phyloP scores from a whole-genome alignment of 352 stramenopile genomes.

The Phytophthora colocasiae region DNA sequence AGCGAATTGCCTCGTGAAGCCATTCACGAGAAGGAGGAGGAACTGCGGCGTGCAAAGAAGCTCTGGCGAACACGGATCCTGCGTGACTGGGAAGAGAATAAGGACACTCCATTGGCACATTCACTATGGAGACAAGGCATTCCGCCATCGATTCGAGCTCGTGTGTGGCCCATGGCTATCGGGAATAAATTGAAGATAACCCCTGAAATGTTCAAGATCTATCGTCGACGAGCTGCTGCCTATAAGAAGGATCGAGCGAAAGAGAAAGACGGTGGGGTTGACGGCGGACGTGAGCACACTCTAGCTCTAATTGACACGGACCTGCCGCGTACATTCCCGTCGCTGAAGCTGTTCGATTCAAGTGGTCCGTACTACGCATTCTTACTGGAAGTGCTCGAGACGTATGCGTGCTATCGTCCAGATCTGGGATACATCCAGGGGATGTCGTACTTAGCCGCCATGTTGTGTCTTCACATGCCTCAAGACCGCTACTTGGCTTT shows the following conservation, averaged over 20 bases:
- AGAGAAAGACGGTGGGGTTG: slow-evolving; percentile 35
- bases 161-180: slow-evolving; percentile 87
- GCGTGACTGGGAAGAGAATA: slow-evolving; percentile 79
- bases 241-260: slow-evolving; percentile 64
- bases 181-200: slow-evolving; percentile 89
- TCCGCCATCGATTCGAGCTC: slow-evolving; percentile 78
- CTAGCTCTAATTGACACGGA: slow-evolving; percentile 88
- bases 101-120: slow-evolving; percentile 76
- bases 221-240: slow-evolving; percentile 61
- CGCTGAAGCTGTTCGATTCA: slow-evolving; percentile 78
- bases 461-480: slow-evolving; percentile 88
- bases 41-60: slow-evolving; percentile 83
- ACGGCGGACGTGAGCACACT: slow-evolving; percentile 76
- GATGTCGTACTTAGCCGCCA: slow-evolving; percentile 89
- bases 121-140: slow-evolving; percentile 86
- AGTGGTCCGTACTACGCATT: slow-evolving; percentile 81
- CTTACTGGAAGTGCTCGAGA: slow-evolving; percentile 84
- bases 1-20: slow-evolving; percentile 39
- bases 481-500: slow-evolving; percentile 84
- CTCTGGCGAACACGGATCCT: slow-evolving; percentile 84
- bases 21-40: slow-evolving; percentile 84
- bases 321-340: slow-evolving; percentile 86
- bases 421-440: slow-evolving; percentile 91
- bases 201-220: slow-evolving; percentile 89
- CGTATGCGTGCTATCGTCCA: slow-evolving; percentile 87